Base-by-base conservation (phyloP, 2,329 filamentous ascomycete genomes). In the Fusarium sp. region DNA sequence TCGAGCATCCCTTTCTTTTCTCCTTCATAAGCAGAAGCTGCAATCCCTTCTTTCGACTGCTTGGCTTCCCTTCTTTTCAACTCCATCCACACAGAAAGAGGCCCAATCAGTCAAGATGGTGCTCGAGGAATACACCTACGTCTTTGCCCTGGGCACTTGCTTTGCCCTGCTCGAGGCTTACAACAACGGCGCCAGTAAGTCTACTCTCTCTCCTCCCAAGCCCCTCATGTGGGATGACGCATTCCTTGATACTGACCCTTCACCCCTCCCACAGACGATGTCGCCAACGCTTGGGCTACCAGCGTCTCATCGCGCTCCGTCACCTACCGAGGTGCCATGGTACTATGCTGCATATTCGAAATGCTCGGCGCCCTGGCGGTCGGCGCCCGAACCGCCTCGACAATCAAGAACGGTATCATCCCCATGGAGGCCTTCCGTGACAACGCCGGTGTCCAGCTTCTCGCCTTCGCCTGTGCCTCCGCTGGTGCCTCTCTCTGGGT, bases 251-350 rank as follows among this genome's bases (percentile, higher is more conserved):
- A 60, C 63, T 74, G 18, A 72, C 64, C 28, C 18, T 53, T 30
- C 13, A n/a, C 6, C 7, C 6, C 30, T 23, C 37, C 18, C 15
- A 52, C 63, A 91, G 90, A 94, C 81, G 93, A 95, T 91, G 92
- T 95, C 61, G 92, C 93, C 77, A 95, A 95, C 82, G 84, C 92
- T 53, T 95, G 92, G 91, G 92, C 92, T 8, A 95, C 93, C 73
- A 91, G 89, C 47, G 92, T 95, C 63, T 94, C 92, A 18, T 94
- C 92, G n/a, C 84, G 92, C 57, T 94, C 92, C 71, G 85, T 94
- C 75, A 85, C 90, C 3, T 92, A 93, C 82, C 81, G 88, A 72
- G 89, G 91, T 81, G 91, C 90, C 69, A 91, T 91, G 89, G 73
- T 91, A 36, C 82, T 92, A 50, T 88, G 89, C 50, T 86, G 88